These are phyloP conservation scores for Trichoderma sp. DNA, from an alignment of 2,329 filamentous ascomycete species.

Conservation along the genomic window DNA sequence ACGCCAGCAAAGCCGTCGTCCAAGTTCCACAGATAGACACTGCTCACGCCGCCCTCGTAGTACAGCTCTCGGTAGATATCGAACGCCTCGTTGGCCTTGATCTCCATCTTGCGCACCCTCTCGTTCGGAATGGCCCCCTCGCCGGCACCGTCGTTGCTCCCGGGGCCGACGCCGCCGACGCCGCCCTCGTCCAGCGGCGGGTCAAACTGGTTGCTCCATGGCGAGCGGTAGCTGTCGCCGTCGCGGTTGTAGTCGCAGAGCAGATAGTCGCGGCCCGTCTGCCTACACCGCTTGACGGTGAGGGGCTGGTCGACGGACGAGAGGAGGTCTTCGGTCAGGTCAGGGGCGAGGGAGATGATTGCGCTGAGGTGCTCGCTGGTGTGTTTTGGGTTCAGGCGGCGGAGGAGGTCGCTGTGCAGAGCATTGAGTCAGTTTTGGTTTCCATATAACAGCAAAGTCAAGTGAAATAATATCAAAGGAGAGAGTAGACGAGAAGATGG, in stretches of 20 bases:
- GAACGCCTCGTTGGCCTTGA: conserved; percentile 92
- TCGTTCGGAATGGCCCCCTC: conserved; percentile 89
- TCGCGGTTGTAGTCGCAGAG: conserved; percentile 99
- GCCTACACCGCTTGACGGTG: conserved; percentile 78
- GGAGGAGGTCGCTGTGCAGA: conserved; percentile 83
- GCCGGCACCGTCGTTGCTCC: conserved; percentile 61
- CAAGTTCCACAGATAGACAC: conserved; percentile 97
- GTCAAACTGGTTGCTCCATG: conserved; percentile 99
- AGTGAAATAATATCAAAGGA: background rate
- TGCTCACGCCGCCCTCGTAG: conserved; percentile 93
- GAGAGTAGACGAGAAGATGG: background rate
- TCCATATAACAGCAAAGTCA: background rate
- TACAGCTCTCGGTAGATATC: conserved; percentile 96
- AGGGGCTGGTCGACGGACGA: conserved; percentile 97
- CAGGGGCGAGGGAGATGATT: conserved; percentile 85
- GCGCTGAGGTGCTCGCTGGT: conserved; percentile 84
- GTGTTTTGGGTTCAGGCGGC: conserved; percentile 92
- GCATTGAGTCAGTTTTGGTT: background rate
- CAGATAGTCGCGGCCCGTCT: conserved; percentile 91
- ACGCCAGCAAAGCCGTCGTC: conserved; percentile 98
- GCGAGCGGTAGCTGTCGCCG: conserved; percentile 94
- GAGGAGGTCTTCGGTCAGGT: conserved; percentile 95
- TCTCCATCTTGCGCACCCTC: conserved; percentile 87
- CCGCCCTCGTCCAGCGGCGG: conserved; percentile 74
- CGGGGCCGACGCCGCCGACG: conserved; percentile 52